Conservation (phyloP, 768 basidiomycete species). For the Psilocybe sp. region DNA sequence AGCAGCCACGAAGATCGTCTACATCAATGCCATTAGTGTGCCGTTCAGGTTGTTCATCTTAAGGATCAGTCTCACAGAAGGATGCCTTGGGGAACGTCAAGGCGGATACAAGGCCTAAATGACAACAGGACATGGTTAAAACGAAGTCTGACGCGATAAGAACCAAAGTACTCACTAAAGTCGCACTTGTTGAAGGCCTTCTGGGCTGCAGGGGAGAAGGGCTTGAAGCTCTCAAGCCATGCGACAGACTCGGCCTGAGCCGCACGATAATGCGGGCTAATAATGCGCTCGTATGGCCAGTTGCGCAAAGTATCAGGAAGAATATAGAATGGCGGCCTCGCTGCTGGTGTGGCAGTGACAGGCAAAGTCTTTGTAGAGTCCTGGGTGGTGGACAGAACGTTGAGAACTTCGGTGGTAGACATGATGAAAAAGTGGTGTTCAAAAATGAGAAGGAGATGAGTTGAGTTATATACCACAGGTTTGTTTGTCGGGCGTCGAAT, state of each 20-base stretch:
- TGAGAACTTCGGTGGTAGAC: neutral
- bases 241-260: constrained; percentile 4
- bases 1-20: constrained; percentile 7
- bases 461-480: too few relatives aligned
- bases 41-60: neutral
- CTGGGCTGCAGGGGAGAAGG: neutral
- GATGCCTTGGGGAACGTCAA: constrained; percentile 5
- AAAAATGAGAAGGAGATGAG: too few relatives aligned
- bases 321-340: constrained; percentile 1
- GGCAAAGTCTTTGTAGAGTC: neutral
- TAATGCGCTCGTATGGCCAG: constrained; percentile 11
- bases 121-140: too few relatives aligned
- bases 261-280: constrained; percentile 6
- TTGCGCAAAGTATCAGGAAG: constrained; percentile 8
- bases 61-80: neutral
- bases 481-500: too few relatives aligned
- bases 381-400: neutral
- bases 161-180: constrained; percentile 1
- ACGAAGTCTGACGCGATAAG: neutral
- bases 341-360: neutral
- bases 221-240: constrained; percentile 7
- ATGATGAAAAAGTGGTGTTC: neutral
- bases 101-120: constrained; percentile 4
- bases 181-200: constrained; percentile 8
- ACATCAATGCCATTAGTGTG: neutral